Base-by-base conservation (phyloP, 129 eudicot genomes). In the Escallonia rubra region DNA sequence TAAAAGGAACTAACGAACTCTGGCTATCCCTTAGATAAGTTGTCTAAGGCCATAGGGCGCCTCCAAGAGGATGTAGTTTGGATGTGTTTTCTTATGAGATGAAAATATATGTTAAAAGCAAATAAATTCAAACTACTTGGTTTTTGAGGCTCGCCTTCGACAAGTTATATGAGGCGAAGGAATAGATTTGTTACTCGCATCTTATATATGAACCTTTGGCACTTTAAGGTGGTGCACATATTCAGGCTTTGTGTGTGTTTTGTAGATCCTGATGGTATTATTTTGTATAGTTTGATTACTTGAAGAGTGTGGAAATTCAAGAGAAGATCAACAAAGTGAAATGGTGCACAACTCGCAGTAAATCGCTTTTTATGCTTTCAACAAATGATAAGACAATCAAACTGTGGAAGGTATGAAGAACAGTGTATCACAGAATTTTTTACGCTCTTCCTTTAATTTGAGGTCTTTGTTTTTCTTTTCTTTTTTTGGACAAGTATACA, bases 321-420 rank as follows among this genome's bases (percentile, higher is more conserved):
- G 88, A 86, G 82, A 82, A 79, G 59, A 86, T 86, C 76, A 86
- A 86, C 79, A 86, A 86, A 75, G 79, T 86, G 47, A 68, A 86
- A 65, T 86, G 92, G 92, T 86, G 86, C 72, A 85, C 79, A 69
- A 60, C 79, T 50, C 80, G 83, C 1, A 86, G 82, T 56, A 64
- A 85, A 38, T 81, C 92, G 61, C 70, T 82, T 68, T 79, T 82
- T 67, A 87, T 85, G 55, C 79, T 86, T 65, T 82, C 92, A 12
- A 86, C 92, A 43, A 86, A 86, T 72, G 92, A 86, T 61, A 86
- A 82, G 48, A 68, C 64, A 8, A 11, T 68, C 8, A 68, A 68
- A 43, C 46, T 68, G 12, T 68, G 72, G 72, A 68, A 56, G 72
- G 72, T 68, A 43, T 14, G 45, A 16, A 51, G 61, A 23, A 23